A percentile compares a stretch with the other conserved stretches of the same genome.
Conservation (phyloP, 768 basidiomycete genomes). For the Lactifluus piperatus region DNA sequence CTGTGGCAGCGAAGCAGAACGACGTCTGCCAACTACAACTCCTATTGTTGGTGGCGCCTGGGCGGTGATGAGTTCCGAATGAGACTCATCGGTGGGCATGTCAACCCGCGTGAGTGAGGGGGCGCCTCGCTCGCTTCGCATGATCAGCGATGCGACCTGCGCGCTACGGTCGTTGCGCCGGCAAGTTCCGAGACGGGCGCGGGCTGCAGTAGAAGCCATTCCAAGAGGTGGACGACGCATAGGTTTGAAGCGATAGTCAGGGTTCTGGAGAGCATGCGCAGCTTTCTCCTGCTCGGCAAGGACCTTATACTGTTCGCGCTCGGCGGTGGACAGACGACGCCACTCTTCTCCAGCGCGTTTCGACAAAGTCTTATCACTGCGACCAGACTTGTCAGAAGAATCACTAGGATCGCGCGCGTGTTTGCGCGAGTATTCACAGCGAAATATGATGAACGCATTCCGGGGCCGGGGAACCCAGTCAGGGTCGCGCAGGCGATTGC, state of each 20-base stretch:
- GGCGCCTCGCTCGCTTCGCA: slow-evolving; percentile 9
- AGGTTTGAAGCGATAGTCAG: slow-evolving; percentile 58
- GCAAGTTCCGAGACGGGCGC: not conserved
- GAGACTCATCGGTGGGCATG: not conserved
- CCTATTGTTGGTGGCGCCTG: not conserved
- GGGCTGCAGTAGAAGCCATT: not conserved
- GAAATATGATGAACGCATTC: slow-evolving; percentile 67
- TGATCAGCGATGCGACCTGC: slow-evolving; percentile 5
- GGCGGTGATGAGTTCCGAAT: not conserved
- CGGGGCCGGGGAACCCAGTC: slow-evolving; percentile 59
- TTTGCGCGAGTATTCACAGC: slow-evolving; percentile 52
- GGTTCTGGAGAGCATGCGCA: slow-evolving; percentile 48
- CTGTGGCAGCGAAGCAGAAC: slow-evolving; percentile 19
- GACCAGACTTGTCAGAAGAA: slow-evolving; percentile 5
- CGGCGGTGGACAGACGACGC: slow-evolving; percentile 43
- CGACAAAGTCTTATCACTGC: slow-evolving; percentile 50
- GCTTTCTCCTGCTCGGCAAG: slow-evolving; percentile 49
- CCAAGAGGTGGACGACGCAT: slow-evolving; percentile 21
- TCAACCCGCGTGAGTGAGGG: not conserved
- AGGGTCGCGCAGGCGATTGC: slow-evolving; percentile 39
- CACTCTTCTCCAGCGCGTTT: slow-evolving; percentile 72
- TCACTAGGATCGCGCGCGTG: slow-evolving; percentile 33
- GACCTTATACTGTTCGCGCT: slow-evolving; percentile 41
- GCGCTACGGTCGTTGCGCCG: slow-evolving; percentile 14
- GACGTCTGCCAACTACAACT: slow-evolving; percentile 7